Evolutionary conservation across 1,284 basidiomycete species (phyloP), one percentile per base, ranked within the genome.

Genomic region (Tetrapyrgos nigripes): DNA sequence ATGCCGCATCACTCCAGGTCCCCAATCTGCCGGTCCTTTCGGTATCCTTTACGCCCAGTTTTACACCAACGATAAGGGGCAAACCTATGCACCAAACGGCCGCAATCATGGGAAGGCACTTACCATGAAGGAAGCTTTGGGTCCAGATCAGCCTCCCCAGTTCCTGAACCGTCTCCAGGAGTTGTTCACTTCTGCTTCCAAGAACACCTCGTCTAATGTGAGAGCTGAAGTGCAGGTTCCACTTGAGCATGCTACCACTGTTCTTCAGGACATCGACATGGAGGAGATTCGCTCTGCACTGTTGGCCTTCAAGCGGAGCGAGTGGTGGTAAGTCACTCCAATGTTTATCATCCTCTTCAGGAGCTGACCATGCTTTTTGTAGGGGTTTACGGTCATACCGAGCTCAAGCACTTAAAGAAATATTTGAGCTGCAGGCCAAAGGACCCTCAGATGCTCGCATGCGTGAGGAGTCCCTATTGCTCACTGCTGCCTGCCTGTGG

Each of bases 171-270:
- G 21, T n/a, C 9, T 47, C 21, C 5, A 6, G 10, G 14, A 11
- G 5, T 19, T 26, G 13, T 47, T 23, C 21, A n/a, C 6, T 10
- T 6, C 8, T 24, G 10, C 66, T 2, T 13, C 11, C 1, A 17
- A n/a, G 0, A 23, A 35, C 2, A 67, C 63, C 21, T n/a, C 58
- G 5, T 65, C 64, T 11, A 62, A 57, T 17, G 64, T 65, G 4
- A 66, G 68, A 4, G 28, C 69, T 10, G 68, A 71, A 50, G 50
- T 68, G 2, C 63, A 67, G 1, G 66, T 73, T 11, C 70, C 70
- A 3, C 8, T 65, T 3, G 8, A 37, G 5, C 48, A 60, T 21
- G 66, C 64, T 23, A 51, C 29, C 2, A 2, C 37, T 0, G 58
- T 57, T 1, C 57, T 71, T 2, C 5, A 61, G 10, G 17, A 62